These are phyloP conservation scores for Kokia cookei DNA, from an alignment of 441 rosid species.

Conservation along the genomic window DNA sequence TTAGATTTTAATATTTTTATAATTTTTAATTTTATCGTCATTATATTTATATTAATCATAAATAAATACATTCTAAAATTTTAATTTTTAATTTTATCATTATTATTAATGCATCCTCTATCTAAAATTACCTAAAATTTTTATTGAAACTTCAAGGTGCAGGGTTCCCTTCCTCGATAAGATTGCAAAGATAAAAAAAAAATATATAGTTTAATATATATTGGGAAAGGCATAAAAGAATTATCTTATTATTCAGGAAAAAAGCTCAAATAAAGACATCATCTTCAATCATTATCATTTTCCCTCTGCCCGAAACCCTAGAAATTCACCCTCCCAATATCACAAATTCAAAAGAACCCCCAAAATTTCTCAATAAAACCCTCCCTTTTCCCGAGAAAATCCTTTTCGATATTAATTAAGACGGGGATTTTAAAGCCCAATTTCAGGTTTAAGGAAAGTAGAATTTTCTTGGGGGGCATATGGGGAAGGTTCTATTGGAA, in stretches of 20 bases:
- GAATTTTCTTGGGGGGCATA: slow-evolving; percentile 1
- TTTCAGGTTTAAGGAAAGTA: neutral
- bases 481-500: neutral
- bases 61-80: too few relatives aligned
- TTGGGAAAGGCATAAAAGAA: too few relatives aligned
- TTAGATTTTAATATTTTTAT: too few relatives aligned
- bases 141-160: too few relatives aligned
- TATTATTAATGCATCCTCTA: too few relatives aligned
- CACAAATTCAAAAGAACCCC: neutral
- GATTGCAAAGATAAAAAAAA: too few relatives aligned
- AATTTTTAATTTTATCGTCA: too few relatives aligned
- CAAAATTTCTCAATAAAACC: neutral
- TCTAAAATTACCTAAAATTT: too few relatives aligned
- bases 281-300: neutral
- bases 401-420: neutral
- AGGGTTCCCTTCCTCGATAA: too few relatives aligned
- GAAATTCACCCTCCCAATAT: slow-evolving; percentile 4
- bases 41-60: too few relatives aligned
- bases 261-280: neutral
- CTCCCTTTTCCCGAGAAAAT: neutral
- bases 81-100: too few relatives aligned
- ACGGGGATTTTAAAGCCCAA: neutral
- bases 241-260: neutral
- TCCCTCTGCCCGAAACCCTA: slow-evolving; percentile 10
- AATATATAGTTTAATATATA: too few relatives aligned